Evolutionary conservation across 352 stramenopile species (phyloP).

Genomic region (Phytophthora lateralis): DNA sequence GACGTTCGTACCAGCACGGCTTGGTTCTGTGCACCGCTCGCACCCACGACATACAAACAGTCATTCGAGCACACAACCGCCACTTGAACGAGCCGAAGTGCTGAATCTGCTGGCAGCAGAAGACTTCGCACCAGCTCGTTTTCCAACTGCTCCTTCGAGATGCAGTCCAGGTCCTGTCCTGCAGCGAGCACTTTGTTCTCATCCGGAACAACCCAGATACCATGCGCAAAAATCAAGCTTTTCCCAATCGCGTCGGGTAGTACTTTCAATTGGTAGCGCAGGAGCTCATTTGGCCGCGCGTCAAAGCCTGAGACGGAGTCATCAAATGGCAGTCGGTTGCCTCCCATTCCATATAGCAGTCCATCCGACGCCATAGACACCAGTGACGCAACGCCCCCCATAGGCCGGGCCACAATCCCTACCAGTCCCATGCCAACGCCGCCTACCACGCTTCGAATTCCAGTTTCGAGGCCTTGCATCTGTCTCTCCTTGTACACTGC

Average conservation of each 20-base stretch:
- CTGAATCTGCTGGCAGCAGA: constrained; percentile 40
- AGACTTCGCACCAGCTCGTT: constrained; percentile 39
- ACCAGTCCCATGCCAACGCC: constrained; percentile 83
- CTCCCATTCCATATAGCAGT: constrained; percentile 64
- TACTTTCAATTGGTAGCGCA: constrained; percentile 84
- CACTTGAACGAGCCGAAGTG: constrained; percentile 38
- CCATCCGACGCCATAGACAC: constrained; percentile 82
- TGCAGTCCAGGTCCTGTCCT: constrained; percentile 30
- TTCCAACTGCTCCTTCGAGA: constrained; percentile 31
- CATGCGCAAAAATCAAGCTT: constrained; percentile 67
- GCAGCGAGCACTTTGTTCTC: constrained; percentile 26
- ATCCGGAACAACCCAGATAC: constrained; percentile 56
- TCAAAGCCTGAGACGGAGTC: constrained; percentile 43
- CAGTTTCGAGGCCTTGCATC: constrained; percentile 60
- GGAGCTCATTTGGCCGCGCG: constrained; percentile 63
- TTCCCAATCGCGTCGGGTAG: constrained; percentile 51
- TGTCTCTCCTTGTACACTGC: constrained; percentile 75
- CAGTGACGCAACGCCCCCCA: constrained; percentile 79
- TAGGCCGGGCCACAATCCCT: constrained; percentile 75
- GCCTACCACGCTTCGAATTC: constrained; percentile 67
- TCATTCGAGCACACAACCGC: constrained; percentile 55
- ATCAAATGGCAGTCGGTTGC: constrained; percentile 42
- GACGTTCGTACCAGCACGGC: constrained; percentile 50
- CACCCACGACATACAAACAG: constrained; percentile 64
- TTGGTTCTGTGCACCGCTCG: constrained; percentile 42